Evolutionary conservation across 2,329 filamentous ascomycete genomes (phyloP).

Genomic region (Trichoderma semiorbis): DNA sequence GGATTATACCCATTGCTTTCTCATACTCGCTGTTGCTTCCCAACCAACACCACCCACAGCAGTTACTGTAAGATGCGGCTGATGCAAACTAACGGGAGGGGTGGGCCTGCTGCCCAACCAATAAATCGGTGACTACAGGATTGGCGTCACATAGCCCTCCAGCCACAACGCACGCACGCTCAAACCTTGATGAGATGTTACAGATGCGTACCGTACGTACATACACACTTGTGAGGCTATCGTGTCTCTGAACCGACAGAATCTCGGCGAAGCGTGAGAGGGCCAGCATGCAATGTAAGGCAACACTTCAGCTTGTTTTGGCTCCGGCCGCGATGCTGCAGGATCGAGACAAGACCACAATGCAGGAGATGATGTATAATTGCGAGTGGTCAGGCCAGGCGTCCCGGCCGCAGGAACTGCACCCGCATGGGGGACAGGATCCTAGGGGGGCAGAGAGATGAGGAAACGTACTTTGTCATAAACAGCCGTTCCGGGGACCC

Average conservation of each 20-base stretch:
- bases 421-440: not conserved
- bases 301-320: not conserved
- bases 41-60: not conserved
- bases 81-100: not conserved
- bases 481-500: not conserved
- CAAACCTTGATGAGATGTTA: not conserved
- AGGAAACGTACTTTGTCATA: not conserved
- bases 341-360: conserved; percentile 3
- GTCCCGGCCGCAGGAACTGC: not conserved
- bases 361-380: conserved; percentile 8
- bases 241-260: not conserved
- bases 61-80: not conserved
- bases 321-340: conserved; percentile 1
- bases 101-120: not conserved
- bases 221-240: not conserved
- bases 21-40: not conserved
- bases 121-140: not conserved
- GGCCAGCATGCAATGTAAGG: not conserved
- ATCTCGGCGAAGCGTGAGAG: not conserved
- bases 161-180: not conserved
- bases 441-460: not conserved
- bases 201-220: not conserved
- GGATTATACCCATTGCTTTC: not conserved
- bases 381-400: not conserved
- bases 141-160: not conserved